Percentiles rank a stretch among this genome's conserved stretches.
Evolutionary conservation across 2,329 filamentous ascomycete species (phyloP).

Genomic region (Ophiocordyceps camponoti-rufipedis): DNA sequence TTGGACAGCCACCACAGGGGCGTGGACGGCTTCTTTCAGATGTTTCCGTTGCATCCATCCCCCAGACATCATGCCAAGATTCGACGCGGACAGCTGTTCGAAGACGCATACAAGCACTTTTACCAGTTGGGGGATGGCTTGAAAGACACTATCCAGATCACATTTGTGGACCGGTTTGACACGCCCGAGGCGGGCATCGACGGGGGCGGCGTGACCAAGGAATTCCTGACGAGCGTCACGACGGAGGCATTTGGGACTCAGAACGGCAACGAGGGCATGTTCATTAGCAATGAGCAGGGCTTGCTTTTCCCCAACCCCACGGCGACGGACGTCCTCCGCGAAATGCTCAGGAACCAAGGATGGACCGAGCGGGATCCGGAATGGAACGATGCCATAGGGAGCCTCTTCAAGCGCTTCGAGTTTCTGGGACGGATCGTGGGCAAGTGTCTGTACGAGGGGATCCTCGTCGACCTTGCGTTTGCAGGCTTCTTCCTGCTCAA

Average conservation of each 20-base stretch:
- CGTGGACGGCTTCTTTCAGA: slow-evolving; percentile 3
- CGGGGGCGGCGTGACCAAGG: slow-evolving; percentile 91
- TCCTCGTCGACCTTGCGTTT: slow-evolving; percentile 82
- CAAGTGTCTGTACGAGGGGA: slow-evolving; percentile 94
- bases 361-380: slow-evolving; percentile 32
- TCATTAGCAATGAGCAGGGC: slow-evolving; percentile 71
- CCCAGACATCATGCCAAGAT: slow-evolving; percentile 62
- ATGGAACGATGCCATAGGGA: slow-evolving; percentile 37
- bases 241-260: slow-evolving; percentile 58
- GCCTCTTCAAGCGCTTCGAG: slow-evolving; percentile 60
- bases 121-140: slow-evolving; percentile 64
- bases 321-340: slow-evolving; percentile 49
- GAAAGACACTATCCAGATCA: slow-evolving; percentile 93
- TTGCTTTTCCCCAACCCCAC: slow-evolving; percentile 77
- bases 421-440: slow-evolving; percentile 86
- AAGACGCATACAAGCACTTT: slow-evolving; percentile 73
- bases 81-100: slow-evolving; percentile 59
- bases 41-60: slow-evolving; percentile 13
- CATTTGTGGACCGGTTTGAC: slow-evolving; percentile 83
- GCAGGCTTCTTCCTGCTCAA: slow-evolving; percentile 92
- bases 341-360: slow-evolving; percentile 33
- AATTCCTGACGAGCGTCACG: slow-evolving; percentile 82
- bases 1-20: slow-evolving; percentile 34
- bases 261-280: slow-evolving; percentile 35
- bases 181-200: slow-evolving; percentile 85